These are phyloP conservation scores for Cladosporium sphaerospermum DNA, from an alignment of 2,329 filamentous ascomycete genomes.

Conservation along the genomic window DNA sequence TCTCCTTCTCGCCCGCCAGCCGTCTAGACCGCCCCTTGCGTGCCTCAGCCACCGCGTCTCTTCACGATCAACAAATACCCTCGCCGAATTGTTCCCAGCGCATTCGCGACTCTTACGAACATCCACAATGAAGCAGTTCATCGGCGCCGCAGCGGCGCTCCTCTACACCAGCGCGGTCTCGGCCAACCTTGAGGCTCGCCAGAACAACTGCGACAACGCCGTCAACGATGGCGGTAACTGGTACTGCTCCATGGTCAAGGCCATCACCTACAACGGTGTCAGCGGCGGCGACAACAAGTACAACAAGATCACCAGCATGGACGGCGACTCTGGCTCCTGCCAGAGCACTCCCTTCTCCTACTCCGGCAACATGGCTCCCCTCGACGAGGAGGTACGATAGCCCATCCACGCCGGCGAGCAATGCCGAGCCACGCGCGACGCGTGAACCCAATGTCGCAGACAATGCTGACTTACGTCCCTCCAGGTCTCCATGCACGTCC, in stretches of 20 bases:
- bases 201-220: conserved; percentile 24
- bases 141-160: conserved; percentile 25
- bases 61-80: conserved; percentile 8
- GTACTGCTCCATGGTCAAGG: conserved; percentile 59
- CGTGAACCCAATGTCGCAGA: background rate
- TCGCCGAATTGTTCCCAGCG: conserved; percentile 5
- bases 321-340: conserved; percentile 50
- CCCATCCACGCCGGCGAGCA: background rate
- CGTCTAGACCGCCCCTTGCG: conserved; percentile 7
- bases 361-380: conserved; percentile 57
- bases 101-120: conserved; percentile 9
- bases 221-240: conserved; percentile 48
- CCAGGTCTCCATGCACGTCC: conserved; percentile 66
- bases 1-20: no score
- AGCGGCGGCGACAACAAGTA: conserved; percentile 49
- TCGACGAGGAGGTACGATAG: conserved; percentile 61
- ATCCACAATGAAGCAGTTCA: conserved; percentile 28
- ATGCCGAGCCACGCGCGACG: background rate
- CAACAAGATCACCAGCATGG: conserved; percentile 58
- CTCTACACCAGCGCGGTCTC: conserved; percentile 24
- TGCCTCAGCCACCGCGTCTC: background rate
- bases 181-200: conserved; percentile 12
- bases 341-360: conserved; percentile 47
- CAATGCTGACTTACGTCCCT: background rate
- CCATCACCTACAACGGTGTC: conserved; percentile 56